Base-by-base conservation (phyloP, 1,284 basidiomycete genomes). In the Cutaneotrichosporon cavernicola region DNA sequence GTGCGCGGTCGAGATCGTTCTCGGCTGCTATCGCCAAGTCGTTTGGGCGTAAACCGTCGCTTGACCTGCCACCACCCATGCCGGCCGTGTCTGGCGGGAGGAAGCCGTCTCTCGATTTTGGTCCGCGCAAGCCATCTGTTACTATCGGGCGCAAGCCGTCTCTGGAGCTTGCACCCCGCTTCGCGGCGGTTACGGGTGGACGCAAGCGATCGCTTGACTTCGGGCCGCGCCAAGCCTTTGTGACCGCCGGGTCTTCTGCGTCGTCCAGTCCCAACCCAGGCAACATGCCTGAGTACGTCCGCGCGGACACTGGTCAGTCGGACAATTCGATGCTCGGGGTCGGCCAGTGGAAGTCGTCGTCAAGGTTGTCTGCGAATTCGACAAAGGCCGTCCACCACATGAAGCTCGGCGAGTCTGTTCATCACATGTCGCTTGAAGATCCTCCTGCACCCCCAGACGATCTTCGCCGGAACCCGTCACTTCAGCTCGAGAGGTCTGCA, bases 1-100 rank as follows among this genome's bases (percentile, higher is more conserved):
- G 51, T n/a, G 51, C 60, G 1, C 52, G 60, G 11, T 76, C 77
- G 11, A 52, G 76, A 26, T 76, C 72, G 8, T 78, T 80, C 65
- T 76, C 75, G 0, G 73, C 74, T 4, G 66, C 73, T 1, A 64
- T 78, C 26, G 67, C 71, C 16, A 74, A 72, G 51, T 66, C 70
- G 11, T 31, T 66, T 18, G 67, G 65, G 0, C 51, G 53, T 13
- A 65, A 53, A 21, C 60, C 43, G 5, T 58, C 56, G 0, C 52
- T 65, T 36, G 60, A 59, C n/a, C 9, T 51, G 31, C 59, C 59
- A 4, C 36, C 47, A 26, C 60, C 60, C n/a, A 49, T 30, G 40
- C 60, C 60, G n/a, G 31, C 43, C 7, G 57, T 49, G 26, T 31
- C 38, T 10, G 26, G 22, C 14, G 46, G 57, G 8, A 16, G 43